phyloP scores from a whole-genome alignment of 805 yeast species.

The Candida xiaguanensis region DNA sequence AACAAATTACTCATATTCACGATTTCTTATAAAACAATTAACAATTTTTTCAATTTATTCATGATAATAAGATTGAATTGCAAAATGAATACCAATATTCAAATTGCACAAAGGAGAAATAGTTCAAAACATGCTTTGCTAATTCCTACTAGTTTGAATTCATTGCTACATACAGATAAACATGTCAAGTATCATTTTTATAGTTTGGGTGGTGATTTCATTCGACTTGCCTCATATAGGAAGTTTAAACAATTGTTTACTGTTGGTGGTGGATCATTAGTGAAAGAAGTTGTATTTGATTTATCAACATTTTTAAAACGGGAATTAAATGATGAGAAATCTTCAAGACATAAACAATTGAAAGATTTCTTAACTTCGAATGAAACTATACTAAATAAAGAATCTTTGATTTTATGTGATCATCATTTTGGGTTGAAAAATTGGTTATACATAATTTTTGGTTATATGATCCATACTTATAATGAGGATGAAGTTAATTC shows the following conservation, averaged over 20 bases:
- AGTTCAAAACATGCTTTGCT: slow-evolving; percentile 7
- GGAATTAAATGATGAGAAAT: slow-evolving; percentile 17
- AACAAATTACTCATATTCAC: neutral
- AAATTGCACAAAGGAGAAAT: neutral
- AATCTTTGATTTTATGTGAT: slow-evolving; percentile 13
- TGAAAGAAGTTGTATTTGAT: slow-evolving; percentile 32
- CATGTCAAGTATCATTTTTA: slow-evolving; percentile 27
- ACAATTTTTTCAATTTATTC: neutral
- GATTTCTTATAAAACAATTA: too few species aligned
- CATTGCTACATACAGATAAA: slow-evolving; percentile 10
- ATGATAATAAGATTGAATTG: slow-evolving; percentile 1
- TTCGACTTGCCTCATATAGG: slow-evolving; percentile 30
- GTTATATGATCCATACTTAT: slow-evolving; percentile 21
- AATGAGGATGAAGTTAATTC: slow-evolving; percentile 20
- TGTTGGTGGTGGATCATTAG: slow-evolving; percentile 28
- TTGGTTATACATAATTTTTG: slow-evolving; percentile 18
- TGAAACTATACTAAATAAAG: slow-evolving; percentile 9
- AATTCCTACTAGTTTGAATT: slow-evolving; percentile 12
- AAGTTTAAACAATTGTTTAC: slow-evolving; percentile 24
- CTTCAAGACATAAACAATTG: slow-evolving; percentile 16
- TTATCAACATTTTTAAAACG: slow-evolving; percentile 28
- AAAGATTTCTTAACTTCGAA: slow-evolving; percentile 18
- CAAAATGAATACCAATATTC: slow-evolving; percentile 3
- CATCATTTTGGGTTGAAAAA: slow-evolving; percentile 14
- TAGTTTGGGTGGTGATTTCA: slow-evolving; percentile 30